Base-by-base conservation (phyloP, 1,139 yeast genomes). In the Saccharomycopsis hybrid region DNA sequence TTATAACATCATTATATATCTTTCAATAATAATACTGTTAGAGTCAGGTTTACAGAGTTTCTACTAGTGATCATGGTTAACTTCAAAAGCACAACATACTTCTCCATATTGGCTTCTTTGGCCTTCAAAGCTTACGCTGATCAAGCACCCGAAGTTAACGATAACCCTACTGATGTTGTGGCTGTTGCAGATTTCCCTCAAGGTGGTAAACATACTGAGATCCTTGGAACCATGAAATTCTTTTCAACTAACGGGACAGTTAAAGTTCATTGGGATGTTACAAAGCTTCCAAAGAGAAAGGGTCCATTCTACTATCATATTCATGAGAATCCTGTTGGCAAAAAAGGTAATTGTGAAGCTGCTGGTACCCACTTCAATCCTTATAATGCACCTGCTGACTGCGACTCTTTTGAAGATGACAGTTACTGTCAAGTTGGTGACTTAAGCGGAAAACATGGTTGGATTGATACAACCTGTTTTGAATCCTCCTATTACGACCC, bases 401-500 rank as follows among this genome's bases (percentile, higher is more conserved):
- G 82, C 62, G 72, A 69, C 43, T 57, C 58, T 11, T 71, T 72
- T 53, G 69, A 68, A 25, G 69, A 71, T 57, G 82, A 80, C 62
- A 66, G 79, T 8, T 67, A 64, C 46, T 78, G 84, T 61, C 77
- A 76, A 62, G 72, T 78, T 32, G 85, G 85, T 43, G 84, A 80
- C 59, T 73, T 80, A 56, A 74, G 81, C 43, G 85, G 85, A 33
- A 80, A 79, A 59, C 82, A 79, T 61, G 85, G 85, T 2, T 68
- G 69, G 64, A 75, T 79, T 55, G 70, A 76, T 58, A 68, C 78
- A 29, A 77, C 81, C 2, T 76, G 81, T 58, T 76, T 72, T 62
- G 78, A 76, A 59, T 67, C 76, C 30, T 70, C 69, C 53, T 79
- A 75, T 59, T 60, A 66, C 47, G 85, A 79, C 58, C 78, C 78